Evolutionary conservation across 2,329 filamentous ascomycete species (phyloP), one percentile per base, ranked within the genome.

Genomic region (Leptographium radiaticola): DNA sequence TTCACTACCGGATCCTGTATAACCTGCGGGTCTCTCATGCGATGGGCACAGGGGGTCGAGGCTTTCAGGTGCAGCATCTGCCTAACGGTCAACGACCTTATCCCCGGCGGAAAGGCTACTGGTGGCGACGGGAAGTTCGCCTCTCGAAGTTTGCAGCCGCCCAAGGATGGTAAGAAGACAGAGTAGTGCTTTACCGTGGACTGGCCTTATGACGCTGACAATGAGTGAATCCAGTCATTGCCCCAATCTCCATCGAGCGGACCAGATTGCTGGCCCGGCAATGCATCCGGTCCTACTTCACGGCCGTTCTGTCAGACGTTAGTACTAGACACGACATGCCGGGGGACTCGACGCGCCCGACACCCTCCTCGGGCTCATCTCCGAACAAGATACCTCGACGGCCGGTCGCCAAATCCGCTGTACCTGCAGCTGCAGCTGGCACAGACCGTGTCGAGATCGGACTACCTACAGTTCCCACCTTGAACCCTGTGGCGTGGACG

Each of bases 31-130:
- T 86, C 85, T 53, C 79, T 83, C 54, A 84, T 94, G 59, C 78
- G 85, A 54, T 95, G 89, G 84, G 88, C 88, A 2, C 79, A 76
- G 57, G 79, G 84, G 52, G 69, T 89, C 57, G 78, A 78, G 39
- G 79, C 84, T 40, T 95, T 93, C 67, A 79, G 88, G 61, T 95
- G 89, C 67, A 86, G 86, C 44, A 84, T 87, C 53, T 95, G 89
- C 66, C 71, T 87, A 62, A 93, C 86, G 18, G 82, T 95, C 64
- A 95, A 94, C 64, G 89, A 95, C 64, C 67, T 95, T 52, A 74
- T 77, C 56, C 75, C 75, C 1, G 53, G 58, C 33, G 64, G 64
- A 20, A 51, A 43, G 31, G 31, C 31, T 16, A 10, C 15, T 5
- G 52, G 2, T 6, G 38, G 10, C 13, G 15, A 10, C 18, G 34